Evolutionary conservation across 2,329 filamentous ascomycete genomes (phyloP), one percentile per base, ranked within the genome.

Genomic region (Phialocephala sp.): DNA sequence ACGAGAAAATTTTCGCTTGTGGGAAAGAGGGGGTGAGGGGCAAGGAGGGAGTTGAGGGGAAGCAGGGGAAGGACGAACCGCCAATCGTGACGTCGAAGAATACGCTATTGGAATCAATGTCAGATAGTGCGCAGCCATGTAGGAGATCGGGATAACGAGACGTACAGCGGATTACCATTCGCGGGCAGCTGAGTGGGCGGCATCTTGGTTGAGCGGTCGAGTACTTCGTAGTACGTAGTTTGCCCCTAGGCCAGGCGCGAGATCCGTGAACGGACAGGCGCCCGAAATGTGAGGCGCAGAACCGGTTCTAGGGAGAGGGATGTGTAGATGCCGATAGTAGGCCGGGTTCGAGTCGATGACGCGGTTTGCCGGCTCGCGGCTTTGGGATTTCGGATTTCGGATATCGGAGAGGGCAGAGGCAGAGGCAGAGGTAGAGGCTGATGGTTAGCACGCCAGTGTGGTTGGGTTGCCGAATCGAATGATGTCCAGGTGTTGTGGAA

Each of bases 1-100:
- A 14, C n/a, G 18, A 63, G n/a, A 2, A 55, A 32, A 32, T 32
- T 32, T 32, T n/a, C 24, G 6, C 24, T 36, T 22, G 36, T 5
- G 2, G n/a, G 18, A 45, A 45, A 45, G n/a, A 18, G 14, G 24
- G 24, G 8, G 2, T 9, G 27, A 22, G 27, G 22, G 9, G 15
- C 18, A 47, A 59, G 36, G 45, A n/a, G 41, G 41, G n/a, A 2
- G n/a, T n/a, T n/a, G n/a, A n/a, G n/a, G n/a, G n/a, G 58, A 47
- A 37, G 66, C 43, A 63, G 52, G 32, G 27, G 47, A 27, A 58
- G 37, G 57, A 79, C 85, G 76, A 79, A 91, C 91, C 91, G 82
- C 91, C 91, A 64, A 95, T 83, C 4, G 91, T 91, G 66, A 93
- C 86, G 78, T 93, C 91, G 78, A 93, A 92, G 81, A 93, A 77